These are phyloP conservation scores for Fremontodendron californicum DNA, from an alignment of 345 rosid species.

Conservation along the genomic window DNA sequence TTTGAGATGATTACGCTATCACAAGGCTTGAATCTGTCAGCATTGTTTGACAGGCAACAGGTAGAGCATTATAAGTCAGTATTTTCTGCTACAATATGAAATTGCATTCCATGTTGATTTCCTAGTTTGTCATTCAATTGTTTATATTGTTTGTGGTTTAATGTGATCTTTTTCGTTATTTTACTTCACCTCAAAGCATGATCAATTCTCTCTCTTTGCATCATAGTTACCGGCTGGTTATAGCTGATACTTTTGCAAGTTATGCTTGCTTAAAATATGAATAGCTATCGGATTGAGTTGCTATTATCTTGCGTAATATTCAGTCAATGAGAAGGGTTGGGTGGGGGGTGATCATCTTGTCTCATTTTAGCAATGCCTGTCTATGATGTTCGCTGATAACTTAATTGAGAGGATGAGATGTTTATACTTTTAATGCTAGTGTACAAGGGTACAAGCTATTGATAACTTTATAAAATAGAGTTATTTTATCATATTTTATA, in stretches of 20 bases:
- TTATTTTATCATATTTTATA: too few species aligned
- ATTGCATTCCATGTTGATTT: not conserved
- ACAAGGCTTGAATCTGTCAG: slow-evolving; percentile 90
- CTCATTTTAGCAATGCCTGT: not conserved
- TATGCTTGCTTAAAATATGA: not conserved
- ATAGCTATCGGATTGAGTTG: too few species aligned
- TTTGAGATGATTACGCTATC: slow-evolving; percentile 95
- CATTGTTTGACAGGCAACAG: slow-evolving; percentile 82
- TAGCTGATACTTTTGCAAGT: not conserved
- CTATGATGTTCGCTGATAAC: not conserved
- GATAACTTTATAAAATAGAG: too few species aligned
- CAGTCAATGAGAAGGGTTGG: not conserved
- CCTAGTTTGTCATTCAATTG: not conserved
- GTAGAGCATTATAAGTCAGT: slow-evolving; percentile 26
- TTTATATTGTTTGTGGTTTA: not conserved
- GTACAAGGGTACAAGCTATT: too few species aligned
- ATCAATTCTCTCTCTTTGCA: not conserved
- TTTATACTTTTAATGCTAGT: not conserved
- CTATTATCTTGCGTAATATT: not conserved
- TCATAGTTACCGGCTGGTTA: not conserved
- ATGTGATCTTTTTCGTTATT: not conserved
- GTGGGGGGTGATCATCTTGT: not conserved
- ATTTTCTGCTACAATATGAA: not conserved
- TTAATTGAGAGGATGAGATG: not conserved
- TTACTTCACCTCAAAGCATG: not conserved